Conservation (phyloP, 306 rosid genomes). For the Sindora glabra region DNA sequence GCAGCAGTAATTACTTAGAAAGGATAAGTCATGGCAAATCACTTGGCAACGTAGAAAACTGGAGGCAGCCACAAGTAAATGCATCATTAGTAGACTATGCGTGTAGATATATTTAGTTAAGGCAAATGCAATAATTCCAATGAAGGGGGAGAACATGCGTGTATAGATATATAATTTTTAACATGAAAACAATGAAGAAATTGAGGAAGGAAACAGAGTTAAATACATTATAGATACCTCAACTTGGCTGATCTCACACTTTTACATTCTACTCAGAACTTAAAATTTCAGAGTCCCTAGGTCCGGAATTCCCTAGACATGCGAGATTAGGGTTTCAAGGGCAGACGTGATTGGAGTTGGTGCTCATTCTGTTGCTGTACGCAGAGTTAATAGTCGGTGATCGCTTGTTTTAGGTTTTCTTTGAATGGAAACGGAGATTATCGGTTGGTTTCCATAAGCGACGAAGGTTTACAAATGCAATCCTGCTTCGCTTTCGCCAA, state of each 20-base stretch:
- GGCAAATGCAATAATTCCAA: too few relatives aligned
- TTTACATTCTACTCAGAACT: constrained; percentile 50
- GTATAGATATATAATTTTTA: too few relatives aligned
- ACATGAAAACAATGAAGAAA: too few relatives aligned
- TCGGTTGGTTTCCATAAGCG: constrained; percentile 9
- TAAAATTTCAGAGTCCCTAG: constrained; percentile 70
- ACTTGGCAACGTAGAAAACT: too few relatives aligned
- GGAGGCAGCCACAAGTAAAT: too few relatives aligned
- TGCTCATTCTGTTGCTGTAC: constrained; percentile 27
- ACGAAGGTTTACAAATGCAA: constrained; percentile 17
- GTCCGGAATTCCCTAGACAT: constrained; percentile 64
- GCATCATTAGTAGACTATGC: too few relatives aligned
- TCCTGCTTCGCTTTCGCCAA: constrained; percentile 17
- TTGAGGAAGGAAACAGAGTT: too few relatives aligned
- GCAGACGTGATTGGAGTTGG: constrained; percentile 55
- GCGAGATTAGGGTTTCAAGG: constrained; percentile 62
- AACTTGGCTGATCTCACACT: constrained; percentile 78
- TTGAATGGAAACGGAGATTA: constrained; percentile 4
- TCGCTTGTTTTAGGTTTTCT: constrained; percentile 9
- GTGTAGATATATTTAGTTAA: too few relatives aligned
- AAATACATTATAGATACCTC: constrained; percentile 67
- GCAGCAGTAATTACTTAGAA: too few relatives aligned
- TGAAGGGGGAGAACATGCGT: too few relatives aligned
- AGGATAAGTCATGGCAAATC: too few relatives aligned
- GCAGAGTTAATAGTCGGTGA: constrained; percentile 30